A percentile compares a stretch with the other conserved stretches of the same genome.
Evolutionary conservation across 2,329 filamentous ascomycete species (phyloP).

Genomic region (Phialophora chinensis): DNA sequence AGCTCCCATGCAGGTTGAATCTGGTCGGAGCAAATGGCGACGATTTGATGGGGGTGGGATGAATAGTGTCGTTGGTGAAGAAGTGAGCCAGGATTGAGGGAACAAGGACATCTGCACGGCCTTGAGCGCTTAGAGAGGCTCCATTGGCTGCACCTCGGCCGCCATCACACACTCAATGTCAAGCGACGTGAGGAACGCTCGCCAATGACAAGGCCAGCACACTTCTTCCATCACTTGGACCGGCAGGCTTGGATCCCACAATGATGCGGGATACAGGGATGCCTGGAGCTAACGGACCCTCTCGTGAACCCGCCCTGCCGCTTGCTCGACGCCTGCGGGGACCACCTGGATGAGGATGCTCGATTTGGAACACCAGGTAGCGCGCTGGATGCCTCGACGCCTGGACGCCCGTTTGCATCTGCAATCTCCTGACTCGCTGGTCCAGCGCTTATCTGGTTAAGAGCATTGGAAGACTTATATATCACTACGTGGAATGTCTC

Average conservation of each 20-base stretch:
- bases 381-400: neutral
- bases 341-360: neutral
- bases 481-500: conserved; percentile 15
- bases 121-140: conserved; percentile 31
- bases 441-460: conserved; percentile 13
- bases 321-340: no score
- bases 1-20: conserved; percentile 29
- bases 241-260: conserved; percentile 16
- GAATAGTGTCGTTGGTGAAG: conserved; percentile 24
- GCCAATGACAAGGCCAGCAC: conserved; percentile 32
- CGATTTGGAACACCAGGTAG: neutral
- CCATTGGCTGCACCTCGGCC: conserved; percentile 29
- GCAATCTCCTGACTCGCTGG: conserved; percentile 14
- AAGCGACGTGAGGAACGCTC: neutral
- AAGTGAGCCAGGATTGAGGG: conserved; percentile 22
- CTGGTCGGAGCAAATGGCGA: conserved; percentile 12
- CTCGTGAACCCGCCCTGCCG: conserved; percentile 3
- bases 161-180: conserved; percentile 30
- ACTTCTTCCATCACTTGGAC: conserved; percentile 22
- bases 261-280: conserved; percentile 1
- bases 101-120: conserved; percentile 26
- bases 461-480: conserved; percentile 24
- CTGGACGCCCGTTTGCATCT: neutral
- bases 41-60: conserved; percentile 30
- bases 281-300: conserved; percentile 6